A percentile compares a stretch with the other conserved stretches of the same genome.
phyloP scores from a whole-genome alignment of 495 filamentous ascomycete species.

The Hypoxylon lenormandii region DNA sequence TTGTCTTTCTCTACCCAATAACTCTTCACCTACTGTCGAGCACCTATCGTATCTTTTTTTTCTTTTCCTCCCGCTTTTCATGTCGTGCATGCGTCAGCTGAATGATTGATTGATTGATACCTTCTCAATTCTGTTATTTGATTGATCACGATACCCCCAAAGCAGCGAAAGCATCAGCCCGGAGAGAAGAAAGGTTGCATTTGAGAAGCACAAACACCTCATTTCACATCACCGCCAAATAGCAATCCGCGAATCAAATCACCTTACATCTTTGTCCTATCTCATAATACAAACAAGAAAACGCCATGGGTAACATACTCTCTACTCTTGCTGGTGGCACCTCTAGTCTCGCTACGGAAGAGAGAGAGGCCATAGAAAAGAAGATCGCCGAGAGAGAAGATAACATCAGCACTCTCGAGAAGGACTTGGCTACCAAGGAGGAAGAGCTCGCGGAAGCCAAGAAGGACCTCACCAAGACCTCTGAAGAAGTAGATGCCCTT shows the following conservation, averaged over 20 bases:
- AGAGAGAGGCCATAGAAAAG: constrained; percentile 57
- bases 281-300: not conserved
- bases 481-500: constrained; percentile 47
- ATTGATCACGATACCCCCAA: constrained; percentile 35
- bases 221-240: constrained; percentile 1
- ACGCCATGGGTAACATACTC: constrained; percentile 43
- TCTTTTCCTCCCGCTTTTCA: constrained; percentile 20
- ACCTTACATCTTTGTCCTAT: not conserved
- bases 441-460: constrained; percentile 59
- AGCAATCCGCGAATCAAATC: not conserved
- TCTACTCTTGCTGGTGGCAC: constrained; percentile 38
- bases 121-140: constrained; percentile 39
- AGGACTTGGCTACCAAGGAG: constrained; percentile 59
- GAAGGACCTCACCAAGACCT: constrained; percentile 49
- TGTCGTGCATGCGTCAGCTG: constrained; percentile 44
- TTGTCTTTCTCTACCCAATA: constrained; percentile 5
- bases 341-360: constrained; percentile 43
- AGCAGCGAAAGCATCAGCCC: constrained; percentile 18
- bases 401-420: constrained; percentile 59
- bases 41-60: constrained; percentile 47
- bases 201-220: not conserved
- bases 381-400: constrained; percentile 53
- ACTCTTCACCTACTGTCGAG: constrained; percentile 14
- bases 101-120: constrained; percentile 37
- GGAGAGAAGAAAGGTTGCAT: constrained; percentile 9